These are phyloP conservation scores for Trichoderma sp. DNA, from an alignment of 2,329 filamentous ascomycete species.

Conservation along the genomic window DNA sequence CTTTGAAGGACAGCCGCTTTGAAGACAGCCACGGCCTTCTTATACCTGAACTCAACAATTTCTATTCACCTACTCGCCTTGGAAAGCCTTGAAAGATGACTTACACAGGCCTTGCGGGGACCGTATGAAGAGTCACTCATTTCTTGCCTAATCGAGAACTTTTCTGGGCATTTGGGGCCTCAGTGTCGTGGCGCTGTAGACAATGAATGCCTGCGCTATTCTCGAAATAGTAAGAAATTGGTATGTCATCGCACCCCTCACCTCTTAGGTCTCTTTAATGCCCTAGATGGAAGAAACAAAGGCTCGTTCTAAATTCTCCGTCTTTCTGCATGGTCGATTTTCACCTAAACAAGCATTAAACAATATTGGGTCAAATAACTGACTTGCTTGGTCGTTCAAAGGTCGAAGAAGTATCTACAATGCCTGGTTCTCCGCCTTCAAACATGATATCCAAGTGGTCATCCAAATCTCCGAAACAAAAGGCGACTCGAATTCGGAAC, in stretches of 20 bases:
- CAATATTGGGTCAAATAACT: background rate
- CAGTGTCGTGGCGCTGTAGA: too few relatives aligned
- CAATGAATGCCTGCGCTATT: background rate
- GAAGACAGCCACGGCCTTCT: background rate
- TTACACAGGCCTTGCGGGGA: background rate
- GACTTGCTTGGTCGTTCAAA: background rate
- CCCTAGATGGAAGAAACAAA: background rate
- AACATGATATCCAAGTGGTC: constrained; percentile 4
- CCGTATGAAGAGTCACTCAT: background rate
- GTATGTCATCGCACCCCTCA: background rate
- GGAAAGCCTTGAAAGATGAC: background rate
- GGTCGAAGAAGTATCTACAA: background rate
- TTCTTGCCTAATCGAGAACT: background rate
- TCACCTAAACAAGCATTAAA: background rate
- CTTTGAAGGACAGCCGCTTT: background rate
- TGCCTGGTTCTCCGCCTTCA: background rate
- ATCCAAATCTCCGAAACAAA: constrained; percentile 32
- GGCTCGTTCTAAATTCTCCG: background rate
- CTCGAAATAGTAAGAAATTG: background rate
- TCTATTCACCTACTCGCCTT: background rate
- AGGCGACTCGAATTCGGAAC: constrained; percentile 46
- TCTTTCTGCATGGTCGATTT: background rate
- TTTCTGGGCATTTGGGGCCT: background rate
- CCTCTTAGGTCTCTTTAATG: background rate
- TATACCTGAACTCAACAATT: background rate